Base-by-base conservation (phyloP, 2,329 filamentous ascomycete genomes). In the Fusarium sp. region DNA sequence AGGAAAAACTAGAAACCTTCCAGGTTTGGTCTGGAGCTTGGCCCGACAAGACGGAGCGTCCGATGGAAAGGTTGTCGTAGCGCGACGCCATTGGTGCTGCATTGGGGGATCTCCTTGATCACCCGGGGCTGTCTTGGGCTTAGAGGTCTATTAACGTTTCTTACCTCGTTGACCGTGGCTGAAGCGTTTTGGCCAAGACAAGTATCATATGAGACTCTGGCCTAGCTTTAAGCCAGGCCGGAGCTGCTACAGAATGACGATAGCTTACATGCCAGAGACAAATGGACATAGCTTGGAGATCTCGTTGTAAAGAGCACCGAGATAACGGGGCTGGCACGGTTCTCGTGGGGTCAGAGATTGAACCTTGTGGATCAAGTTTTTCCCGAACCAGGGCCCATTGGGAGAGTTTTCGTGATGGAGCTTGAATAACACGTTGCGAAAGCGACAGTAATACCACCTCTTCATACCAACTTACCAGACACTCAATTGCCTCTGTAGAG, bases 301-400 rank as follows among this genome's bases (percentile, higher is more conserved):
- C 59, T 63, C 37, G 37, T 43, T 41, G 25, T 18, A 56, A 48
- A 39, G 32, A 56, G 61, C 18, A 30, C 61, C 45, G 48, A 64
- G 48, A 54, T 56, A 18, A 45, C 39, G 45, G 60, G n/a, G 23
- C 23, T 11, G 57, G 25, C 35, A n/a, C 60, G 64, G 45, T 27
- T 52, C 61, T 58, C 72, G 64, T 70, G 65, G 72, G 48, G 72
- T 63, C 6, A 52, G 16, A 23, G 43, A 18, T 11, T 56, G n/a
- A 23, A 66, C 25, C 50, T 56, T 60, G 68, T 78, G 76, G 76
- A 78, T 78, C 76, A 78, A 75, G 64, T 73, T 78, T 78, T 77
- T 75, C 76, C 76, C 75, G 75, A 20, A 41, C 56, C 30, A 66
- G 73, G 64, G 50, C 68, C 64, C 64, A 58, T 76, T 64, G n/a